Conservation (phyloP, 805 yeast species). For the Wickerhamiella slavikovae region DNA sequence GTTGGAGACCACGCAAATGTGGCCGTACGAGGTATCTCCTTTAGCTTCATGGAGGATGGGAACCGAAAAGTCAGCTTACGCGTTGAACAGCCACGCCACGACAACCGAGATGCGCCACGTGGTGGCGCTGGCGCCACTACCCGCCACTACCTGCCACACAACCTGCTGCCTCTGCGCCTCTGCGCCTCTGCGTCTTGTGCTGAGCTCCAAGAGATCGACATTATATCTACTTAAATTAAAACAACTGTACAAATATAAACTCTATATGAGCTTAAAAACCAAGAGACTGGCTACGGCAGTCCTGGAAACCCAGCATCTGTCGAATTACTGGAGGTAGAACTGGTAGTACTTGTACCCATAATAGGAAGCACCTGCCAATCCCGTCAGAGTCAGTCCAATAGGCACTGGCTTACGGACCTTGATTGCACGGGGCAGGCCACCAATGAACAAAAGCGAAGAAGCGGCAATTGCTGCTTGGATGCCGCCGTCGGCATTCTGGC, state of each 20-base stretch:
- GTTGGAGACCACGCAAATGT: constrained; percentile 93
- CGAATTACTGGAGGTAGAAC: constrained; percentile 24
- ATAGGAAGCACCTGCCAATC: constrained; percentile 42
- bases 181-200: too few relatives aligned
- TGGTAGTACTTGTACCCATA: constrained; percentile 58
- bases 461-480: constrained; percentile 61
- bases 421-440: constrained; percentile 53
- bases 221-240: too few relatives aligned
- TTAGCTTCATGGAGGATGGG: constrained; percentile 69
- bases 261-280: too few relatives aligned
- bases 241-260: too few relatives aligned
- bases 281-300: too few relatives aligned
- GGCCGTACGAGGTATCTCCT: constrained; percentile 68
- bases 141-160: too few relatives aligned
- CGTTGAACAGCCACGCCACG: too few relatives aligned
- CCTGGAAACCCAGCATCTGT: not conserved
- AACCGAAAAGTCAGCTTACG: too few relatives aligned
- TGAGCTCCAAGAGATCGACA: too few relatives aligned
- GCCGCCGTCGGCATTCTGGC: constrained; percentile 58
- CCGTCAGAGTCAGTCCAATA: constrained; percentile 37
- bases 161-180: too few relatives aligned
- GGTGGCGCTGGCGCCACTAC: too few relatives aligned
- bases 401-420: constrained; percentile 61
- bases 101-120: too few relatives aligned
- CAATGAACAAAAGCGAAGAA: constrained; percentile 41